phyloP scores from a whole-genome alignment of 73 alveolate genomes.

The Paramecium pentaurelia region DNA sequence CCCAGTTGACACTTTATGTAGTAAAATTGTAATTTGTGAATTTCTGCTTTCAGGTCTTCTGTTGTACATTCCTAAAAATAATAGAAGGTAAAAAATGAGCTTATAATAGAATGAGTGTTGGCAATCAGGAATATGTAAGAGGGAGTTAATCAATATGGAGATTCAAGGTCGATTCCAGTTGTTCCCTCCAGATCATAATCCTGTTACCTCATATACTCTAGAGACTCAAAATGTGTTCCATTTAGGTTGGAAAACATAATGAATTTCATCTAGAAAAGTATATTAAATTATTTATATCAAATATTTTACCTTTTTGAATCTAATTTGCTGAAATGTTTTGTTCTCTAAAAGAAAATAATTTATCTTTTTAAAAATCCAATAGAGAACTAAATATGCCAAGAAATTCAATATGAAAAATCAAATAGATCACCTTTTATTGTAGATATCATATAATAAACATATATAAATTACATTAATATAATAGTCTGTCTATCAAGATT shows the following conservation, averaged over 20 bases:
- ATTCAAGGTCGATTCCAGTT: not conserved
- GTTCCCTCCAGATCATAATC: not conserved
- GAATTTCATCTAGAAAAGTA: slow-evolving; percentile 36
- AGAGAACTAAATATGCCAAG: not conserved
- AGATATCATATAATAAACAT: not conserved
- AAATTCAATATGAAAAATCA: not conserved
- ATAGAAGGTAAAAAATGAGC: not conserved
- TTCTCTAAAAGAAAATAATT: slow-evolving; percentile 38
- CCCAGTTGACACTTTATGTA: not conserved
- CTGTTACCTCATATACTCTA: slow-evolving; percentile 7
- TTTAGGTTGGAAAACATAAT: not conserved
- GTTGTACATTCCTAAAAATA: not conserved
- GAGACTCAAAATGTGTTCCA: slow-evolving; percentile 25
- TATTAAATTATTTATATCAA: slow-evolving; percentile 26
- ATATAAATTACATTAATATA: not conserved
- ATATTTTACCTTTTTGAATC: slow-evolving; percentile 26
- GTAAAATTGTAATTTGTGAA: not conserved
- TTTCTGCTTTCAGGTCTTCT: slow-evolving; percentile 36
- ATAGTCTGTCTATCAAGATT: not conserved
- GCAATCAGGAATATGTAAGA: not conserved
- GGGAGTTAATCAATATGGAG: not conserved
- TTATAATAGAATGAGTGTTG: not conserved
- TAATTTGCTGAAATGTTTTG: slow-evolving; percentile 29
- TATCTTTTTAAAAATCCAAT: slow-evolving; percentile 24
- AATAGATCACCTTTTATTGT: not conserved